Conservation (phyloP, 306 rosid species). For the Vigna radiata region DNA sequence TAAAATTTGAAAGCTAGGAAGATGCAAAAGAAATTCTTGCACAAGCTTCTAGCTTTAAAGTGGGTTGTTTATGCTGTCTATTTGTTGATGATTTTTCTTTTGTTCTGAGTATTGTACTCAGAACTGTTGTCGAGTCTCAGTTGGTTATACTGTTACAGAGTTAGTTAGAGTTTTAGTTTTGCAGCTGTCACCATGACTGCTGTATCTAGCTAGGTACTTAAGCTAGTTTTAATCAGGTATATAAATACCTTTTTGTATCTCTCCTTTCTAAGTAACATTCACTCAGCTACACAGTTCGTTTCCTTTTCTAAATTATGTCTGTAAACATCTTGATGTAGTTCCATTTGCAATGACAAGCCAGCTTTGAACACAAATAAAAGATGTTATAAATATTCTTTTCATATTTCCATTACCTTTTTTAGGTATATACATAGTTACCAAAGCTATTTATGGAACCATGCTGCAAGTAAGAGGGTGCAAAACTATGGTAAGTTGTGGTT, state of each 20-base stretch:
- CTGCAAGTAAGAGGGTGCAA: conserved; percentile 90
- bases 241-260: too few species aligned
- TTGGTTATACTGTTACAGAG: too few species aligned
- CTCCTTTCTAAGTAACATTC: too few species aligned
- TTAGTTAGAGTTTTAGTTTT: too few species aligned
- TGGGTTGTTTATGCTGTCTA: conserved; percentile 22
- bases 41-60: background rate
- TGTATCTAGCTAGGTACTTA: too few species aligned
- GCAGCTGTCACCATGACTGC: too few species aligned
- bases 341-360: background rate
- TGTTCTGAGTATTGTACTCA: background rate
- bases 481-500: conserved; percentile 71
- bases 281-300: too few species aligned
- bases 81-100: conserved; percentile 12
- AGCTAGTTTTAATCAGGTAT: too few species aligned
- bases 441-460: conserved; percentile 97
- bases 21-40: conserved; percentile 10
- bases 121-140: too few species aligned
- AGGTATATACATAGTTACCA: conserved; percentile 99
- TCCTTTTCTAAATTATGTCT: too few species aligned
- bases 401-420: conserved; percentile 18
- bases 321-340: background rate
- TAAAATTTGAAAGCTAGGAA: conserved; percentile 12
- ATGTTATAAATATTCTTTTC: conserved; percentile 7
- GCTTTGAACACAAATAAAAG: conserved; percentile 12